Percentiles rank a stretch among this genome's conserved stretches.
Evolutionary conservation across 306 rosid species (phyloP).

Genomic region (Betula pendula): DNA sequence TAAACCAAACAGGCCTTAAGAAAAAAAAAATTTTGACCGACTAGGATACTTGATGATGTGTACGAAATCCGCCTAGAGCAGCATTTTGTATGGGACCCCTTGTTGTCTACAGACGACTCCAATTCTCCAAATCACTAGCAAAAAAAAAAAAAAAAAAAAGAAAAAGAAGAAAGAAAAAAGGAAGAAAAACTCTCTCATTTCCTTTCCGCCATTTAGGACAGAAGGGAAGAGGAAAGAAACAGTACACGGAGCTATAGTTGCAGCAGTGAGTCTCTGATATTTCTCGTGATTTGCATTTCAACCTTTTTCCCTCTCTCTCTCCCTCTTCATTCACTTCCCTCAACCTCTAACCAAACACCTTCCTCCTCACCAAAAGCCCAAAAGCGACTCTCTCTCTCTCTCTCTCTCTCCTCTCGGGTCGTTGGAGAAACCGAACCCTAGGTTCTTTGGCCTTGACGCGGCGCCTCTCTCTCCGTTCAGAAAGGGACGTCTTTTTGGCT

Average conservation of each 20-base stretch:
- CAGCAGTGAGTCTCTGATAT: slow-evolving; percentile 31
- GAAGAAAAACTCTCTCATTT: not conserved
- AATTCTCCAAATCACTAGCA: too few relatives aligned
- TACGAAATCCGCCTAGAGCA: too few relatives aligned
- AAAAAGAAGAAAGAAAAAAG: too few relatives aligned
- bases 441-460: not conserved
- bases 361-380: not conserved
- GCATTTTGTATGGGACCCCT: too few relatives aligned
- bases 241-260: slow-evolving; percentile 24
- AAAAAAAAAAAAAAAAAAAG: not conserved
- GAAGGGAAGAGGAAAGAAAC: slow-evolving; percentile 5
- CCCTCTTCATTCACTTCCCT: slow-evolving; percentile 46
- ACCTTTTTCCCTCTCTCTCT: slow-evolving; percentile 22
- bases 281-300: slow-evolving; percentile 69
- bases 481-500: not conserved
- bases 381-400: not conserved
- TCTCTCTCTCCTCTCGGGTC: not conserved
- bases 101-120: too few relatives aligned
- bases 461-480: not conserved
- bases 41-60: too few relatives aligned
- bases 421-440: not conserved
- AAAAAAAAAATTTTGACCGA: too few relatives aligned
- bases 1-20: too few relatives aligned
- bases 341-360: slow-evolving; percentile 14
- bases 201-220: slow-evolving; percentile 38